These are phyloP conservation scores for Talaromyces sp. DNA, from an alignment of 2,329 filamentous ascomycete genomes.

Conservation along the genomic window DNA sequence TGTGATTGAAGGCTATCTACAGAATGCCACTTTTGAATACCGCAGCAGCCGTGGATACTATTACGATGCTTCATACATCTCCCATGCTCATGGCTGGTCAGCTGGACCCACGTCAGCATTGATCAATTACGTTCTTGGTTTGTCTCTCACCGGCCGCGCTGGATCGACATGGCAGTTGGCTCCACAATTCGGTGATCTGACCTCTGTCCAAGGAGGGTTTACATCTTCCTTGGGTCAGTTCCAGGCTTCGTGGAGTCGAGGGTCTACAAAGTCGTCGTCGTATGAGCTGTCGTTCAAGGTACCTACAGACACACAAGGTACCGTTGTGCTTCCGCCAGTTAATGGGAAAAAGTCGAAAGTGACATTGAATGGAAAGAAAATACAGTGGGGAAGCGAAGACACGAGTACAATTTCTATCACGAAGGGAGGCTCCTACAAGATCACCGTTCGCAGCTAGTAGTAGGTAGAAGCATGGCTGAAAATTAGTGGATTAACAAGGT, in stretches of 20 bases:
- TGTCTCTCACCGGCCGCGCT: constrained; percentile 39
- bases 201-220: constrained; percentile 45
- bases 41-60: constrained; percentile 51
- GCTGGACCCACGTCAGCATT: constrained; percentile 42
- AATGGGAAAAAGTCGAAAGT: background rate
- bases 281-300: constrained; percentile 16
- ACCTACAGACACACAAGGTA: constrained; percentile 11
- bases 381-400: constrained; percentile 1
- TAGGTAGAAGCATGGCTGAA: background rate
- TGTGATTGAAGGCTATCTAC: constrained; percentile 57
- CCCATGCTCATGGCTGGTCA: constrained; percentile 45
- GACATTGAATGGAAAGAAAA: constrained; percentile 11
- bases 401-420: constrained; percentile 11
- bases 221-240: constrained; percentile 46
- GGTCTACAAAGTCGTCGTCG: background rate
- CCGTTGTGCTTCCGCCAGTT: constrained; percentile 10
- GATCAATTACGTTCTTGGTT: constrained; percentile 45
- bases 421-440: constrained; percentile 8
- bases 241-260: constrained; percentile 21
- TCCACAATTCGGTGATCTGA: constrained; percentile 46
- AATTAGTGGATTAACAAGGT: background rate
- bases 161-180: constrained; percentile 44
- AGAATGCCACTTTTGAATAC: constrained; percentile 57
- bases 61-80: constrained; percentile 45
- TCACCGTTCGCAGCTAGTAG: constrained; percentile 7